Evolutionary conservation across 2,329 filamentous ascomycete species (phyloP), one percentile per base, ranked within the genome.

Genomic region (Sporothrix protearum): DNA sequence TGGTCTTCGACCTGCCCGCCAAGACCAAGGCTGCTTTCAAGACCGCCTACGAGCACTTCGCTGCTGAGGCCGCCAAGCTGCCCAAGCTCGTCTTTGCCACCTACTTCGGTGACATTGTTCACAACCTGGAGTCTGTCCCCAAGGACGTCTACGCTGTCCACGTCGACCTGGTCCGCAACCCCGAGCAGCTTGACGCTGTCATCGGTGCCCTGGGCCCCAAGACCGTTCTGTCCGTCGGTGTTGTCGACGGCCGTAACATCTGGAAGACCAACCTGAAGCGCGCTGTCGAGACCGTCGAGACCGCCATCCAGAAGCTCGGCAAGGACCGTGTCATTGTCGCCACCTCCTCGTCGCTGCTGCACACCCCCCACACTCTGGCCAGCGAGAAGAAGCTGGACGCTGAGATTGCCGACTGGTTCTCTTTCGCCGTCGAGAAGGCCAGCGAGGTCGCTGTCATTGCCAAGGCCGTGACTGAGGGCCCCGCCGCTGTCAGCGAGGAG

Each of bases 231-330:
- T 99, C 96, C 76, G 92, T 90, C 76, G 96, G 96, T 93, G 92
- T 99, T 78, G 96, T 99, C 77, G 94, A 99, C 79, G 96, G 96
- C 79, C 94, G 96, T 80, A 99, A 99, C 89, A 98, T 99, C 88
- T 99, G 96, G 96, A 99, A 99, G 92, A 97, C 94, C 85, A 97
- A 98, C 91, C 92, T 97, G 86, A 92, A 97, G 89, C 89, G 89
- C 79, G 94, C 96, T 80, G 96, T 99, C 76, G 94, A 96, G 87
- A 89, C 86, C 75, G 91, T 96, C 74, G 93, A 98, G 89, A 86
- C 89, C 73, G 96, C 95, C 76, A 86, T 98, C 79, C 93, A 97
- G 87, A 88, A 97, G 87, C 89, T 99, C 75, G 95, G 96, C 85
- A 95, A 97, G 88, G 94, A 98, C 77, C 93, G 96, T 80, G 95